These are phyloP conservation scores for Pelargonium cotyledonis DNA, from an alignment of 441 rosid genomes.

Conservation along the genomic window DNA sequence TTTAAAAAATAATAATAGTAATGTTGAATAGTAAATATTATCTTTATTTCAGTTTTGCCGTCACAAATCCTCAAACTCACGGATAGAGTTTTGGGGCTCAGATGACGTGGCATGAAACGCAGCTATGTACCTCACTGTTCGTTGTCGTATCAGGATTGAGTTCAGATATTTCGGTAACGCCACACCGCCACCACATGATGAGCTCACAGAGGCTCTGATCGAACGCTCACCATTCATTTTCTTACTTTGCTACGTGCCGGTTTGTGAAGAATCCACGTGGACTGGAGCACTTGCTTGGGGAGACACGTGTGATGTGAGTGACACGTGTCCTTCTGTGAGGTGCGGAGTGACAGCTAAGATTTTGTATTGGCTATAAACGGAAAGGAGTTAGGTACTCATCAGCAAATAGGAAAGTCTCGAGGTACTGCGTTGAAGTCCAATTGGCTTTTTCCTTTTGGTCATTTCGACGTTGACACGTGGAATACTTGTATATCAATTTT, in stretches of 20 bases:
- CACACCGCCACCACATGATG: not conserved
- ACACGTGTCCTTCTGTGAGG: not conserved
- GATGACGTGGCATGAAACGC: not conserved
- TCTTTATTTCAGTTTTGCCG: too few relatives aligned
- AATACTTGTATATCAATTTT: too few relatives aligned
- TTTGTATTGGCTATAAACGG: not conserved
- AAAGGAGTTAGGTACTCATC: constrained; percentile 6
- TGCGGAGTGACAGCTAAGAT: not conserved
- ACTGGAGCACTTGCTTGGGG: not conserved
- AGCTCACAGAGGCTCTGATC: not conserved
- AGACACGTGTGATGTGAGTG: not conserved
- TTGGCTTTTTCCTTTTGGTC: not conserved
- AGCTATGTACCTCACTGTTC: not conserved
- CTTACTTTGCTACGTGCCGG: not conserved
- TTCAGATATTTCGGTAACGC: not conserved
- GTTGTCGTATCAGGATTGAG: not conserved
- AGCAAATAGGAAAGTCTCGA: not conserved
- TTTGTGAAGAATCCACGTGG: not conserved
- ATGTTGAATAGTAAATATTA: too few relatives aligned
- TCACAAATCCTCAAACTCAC: not conserved
- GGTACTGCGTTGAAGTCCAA: not conserved
- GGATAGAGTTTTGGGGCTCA: not conserved
- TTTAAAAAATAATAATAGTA: too few relatives aligned
- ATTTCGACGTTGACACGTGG: not conserved
- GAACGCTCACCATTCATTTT: not conserved